Percentiles rank a stretch among this genome's conserved stretches.
Conservation (phyloP, 2,329 filamentous ascomycete species). For the Arthroderma sp. region DNA sequence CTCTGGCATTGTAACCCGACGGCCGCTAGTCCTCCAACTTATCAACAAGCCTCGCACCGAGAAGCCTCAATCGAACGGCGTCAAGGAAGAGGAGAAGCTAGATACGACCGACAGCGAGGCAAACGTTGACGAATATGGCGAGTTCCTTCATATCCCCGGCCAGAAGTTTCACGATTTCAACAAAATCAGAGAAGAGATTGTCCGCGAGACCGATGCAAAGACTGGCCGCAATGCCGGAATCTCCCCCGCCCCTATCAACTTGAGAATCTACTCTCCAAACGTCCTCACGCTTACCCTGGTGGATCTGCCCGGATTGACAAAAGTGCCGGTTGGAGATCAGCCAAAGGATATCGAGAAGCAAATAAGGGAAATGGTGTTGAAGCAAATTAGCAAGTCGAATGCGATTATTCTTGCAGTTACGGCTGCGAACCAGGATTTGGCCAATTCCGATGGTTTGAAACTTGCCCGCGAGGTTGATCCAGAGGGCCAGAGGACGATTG, state of each 20-base stretch:
- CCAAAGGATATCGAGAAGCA: slow-evolving; percentile 93
- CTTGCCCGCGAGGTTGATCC: slow-evolving; percentile 93
- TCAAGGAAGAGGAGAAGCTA: slow-evolving; percentile 52
- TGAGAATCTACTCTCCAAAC: slow-evolving; percentile 96
- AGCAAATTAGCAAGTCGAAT: slow-evolving; percentile 97
- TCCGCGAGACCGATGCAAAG: slow-evolving; percentile 90
- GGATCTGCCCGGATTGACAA: slow-evolving; percentile 90
- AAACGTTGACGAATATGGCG: slow-evolving; percentile 93
- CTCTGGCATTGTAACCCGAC: slow-evolving; percentile 90
- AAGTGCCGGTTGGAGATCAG: slow-evolving; percentile 92
- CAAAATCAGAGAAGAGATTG: slow-evolving; percentile 96
- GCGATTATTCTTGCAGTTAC: slow-evolving; percentile 96
- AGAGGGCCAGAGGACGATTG: slow-evolving; percentile 93
- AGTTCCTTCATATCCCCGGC: slow-evolving; percentile 94
- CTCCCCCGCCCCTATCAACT: slow-evolving; percentile 90
- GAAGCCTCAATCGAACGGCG: slow-evolving; percentile 58
- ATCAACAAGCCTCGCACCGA: slow-evolving; percentile 67
- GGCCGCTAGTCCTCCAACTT: slow-evolving; percentile 91
- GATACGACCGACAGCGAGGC: slow-evolving; percentile 68
- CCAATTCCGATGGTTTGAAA: slow-evolving; percentile 96
- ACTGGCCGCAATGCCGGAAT: slow-evolving; percentile 94
- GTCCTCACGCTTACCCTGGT: slow-evolving; percentile 94
- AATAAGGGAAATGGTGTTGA: slow-evolving; percentile 95
- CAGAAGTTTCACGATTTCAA: slow-evolving; percentile 98
- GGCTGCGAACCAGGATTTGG: slow-evolving; percentile 91